Evolutionary conservation across 768 basidiomycete genomes (phyloP), one percentile per base, ranked within the genome.

Genomic region (Phaffia australis): DNA sequence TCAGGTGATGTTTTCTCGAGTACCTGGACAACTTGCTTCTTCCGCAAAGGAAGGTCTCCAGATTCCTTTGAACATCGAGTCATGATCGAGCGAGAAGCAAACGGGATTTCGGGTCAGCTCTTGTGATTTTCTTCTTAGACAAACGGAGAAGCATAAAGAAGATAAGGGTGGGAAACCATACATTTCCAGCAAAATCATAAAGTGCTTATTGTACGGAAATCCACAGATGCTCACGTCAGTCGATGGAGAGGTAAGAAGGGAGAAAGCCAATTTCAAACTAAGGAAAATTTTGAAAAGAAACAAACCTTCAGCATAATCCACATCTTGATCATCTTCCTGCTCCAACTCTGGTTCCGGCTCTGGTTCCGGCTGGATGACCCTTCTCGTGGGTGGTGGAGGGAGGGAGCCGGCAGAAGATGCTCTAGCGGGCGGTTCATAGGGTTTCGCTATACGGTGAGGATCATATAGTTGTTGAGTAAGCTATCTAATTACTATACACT

Each of bases 1-100:
- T 69, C 67, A 35, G 35, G 62, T 25, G 61, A 63, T 23, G 60
- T 63, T 56, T 69, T 69, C 18, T 63, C 60, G 35, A 69, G 35
- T 50, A 69, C 63, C 9, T 47, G 55, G 8, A 69, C 67, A 47
- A 69, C 67, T 25, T 59, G 49, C 32, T 54, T 59, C 29, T 56
- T 58, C n/a, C 57, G 57, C 23, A 69, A 35, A 18, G 62, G n/a
- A 9, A 69, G 67, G 27, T 69, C 67, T 14, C 60, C 60, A 1
- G 62, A 46, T 58, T 69, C 67, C 42, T 48, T 30, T 4, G 35
- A 55, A 52, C n/a, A 15, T 30, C 55, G 55, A 3, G 55, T 23
- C 19, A 55, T 42, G 30, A 48, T 42, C 18, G 51, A 48, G 27
- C 42, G 23, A 23, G 25, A 58, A 35, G 32, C 46, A 30, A 8